Conservation (phyloP, 768 basidiomycete genomes). For the Xerocomus spinulosus region DNA sequence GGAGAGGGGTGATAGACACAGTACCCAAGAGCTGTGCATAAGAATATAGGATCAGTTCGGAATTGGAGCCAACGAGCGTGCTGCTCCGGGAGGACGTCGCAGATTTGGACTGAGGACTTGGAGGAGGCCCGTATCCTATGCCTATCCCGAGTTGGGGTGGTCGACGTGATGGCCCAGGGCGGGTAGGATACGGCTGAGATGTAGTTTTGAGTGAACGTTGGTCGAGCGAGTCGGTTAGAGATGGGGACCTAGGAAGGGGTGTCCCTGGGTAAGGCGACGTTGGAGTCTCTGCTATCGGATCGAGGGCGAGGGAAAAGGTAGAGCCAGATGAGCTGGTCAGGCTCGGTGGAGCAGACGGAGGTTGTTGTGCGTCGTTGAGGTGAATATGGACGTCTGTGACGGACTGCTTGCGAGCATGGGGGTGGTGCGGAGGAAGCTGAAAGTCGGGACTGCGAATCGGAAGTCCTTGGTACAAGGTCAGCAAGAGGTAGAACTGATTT, state of each 20-base stretch:
- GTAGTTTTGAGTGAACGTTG: slow-evolving; percentile 21
- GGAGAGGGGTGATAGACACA: slow-evolving; percentile 50
- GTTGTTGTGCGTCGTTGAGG: slow-evolving; percentile 28
- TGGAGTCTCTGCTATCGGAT: slow-evolving; percentile 44
- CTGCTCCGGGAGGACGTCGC: slow-evolving; percentile 34
- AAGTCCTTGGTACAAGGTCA: slow-evolving; percentile 8
- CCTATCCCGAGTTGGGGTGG: slow-evolving; percentile 44
- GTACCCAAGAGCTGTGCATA: slow-evolving; percentile 79
- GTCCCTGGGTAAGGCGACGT: slow-evolving; percentile 36
- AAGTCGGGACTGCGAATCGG: slow-evolving; percentile 46
- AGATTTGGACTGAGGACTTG: slow-evolving; percentile 13
- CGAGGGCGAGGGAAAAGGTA: slow-evolving; percentile 45
- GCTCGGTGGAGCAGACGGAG: slow-evolving; percentile 19
- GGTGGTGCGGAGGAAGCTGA: slow-evolving; percentile 56
- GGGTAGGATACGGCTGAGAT: slow-evolving; percentile 36
- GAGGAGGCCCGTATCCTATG: slow-evolving; percentile 43
- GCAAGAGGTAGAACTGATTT: background rate
- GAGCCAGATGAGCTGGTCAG: slow-evolving; percentile 39
- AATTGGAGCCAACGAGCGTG: slow-evolving; percentile 45
- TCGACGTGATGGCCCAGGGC: slow-evolving; percentile 23
- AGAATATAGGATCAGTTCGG: slow-evolving; percentile 76
- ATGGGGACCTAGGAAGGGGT: slow-evolving; percentile 28
- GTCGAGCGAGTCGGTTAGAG: slow-evolving; percentile 27
- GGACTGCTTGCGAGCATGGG: slow-evolving; percentile 75
- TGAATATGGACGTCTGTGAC: slow-evolving; percentile 48